These are phyloP conservation scores for Blastocrithidia nonstop DNA, from an alignment of 208 protist species.

Conservation along the genomic window DNA sequence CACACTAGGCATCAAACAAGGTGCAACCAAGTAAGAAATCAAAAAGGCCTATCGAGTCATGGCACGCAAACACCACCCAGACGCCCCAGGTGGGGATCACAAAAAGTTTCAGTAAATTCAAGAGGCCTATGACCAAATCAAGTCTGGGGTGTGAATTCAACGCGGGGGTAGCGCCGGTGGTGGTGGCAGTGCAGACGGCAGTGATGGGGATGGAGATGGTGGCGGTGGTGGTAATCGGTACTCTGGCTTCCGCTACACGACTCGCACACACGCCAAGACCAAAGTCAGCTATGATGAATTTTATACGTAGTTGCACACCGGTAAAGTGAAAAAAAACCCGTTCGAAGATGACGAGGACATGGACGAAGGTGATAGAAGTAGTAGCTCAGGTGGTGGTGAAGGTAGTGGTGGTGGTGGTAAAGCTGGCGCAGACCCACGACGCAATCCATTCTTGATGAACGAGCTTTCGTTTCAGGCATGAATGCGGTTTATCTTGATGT, in stretches of 20 bases:
- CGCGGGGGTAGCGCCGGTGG: slow-evolving; percentile 19
- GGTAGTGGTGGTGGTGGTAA: neutral
- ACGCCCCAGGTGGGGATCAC: slow-evolving; percentile 73
- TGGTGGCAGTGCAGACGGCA: slow-evolving; percentile 9
- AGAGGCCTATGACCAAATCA: slow-evolving; percentile 80
- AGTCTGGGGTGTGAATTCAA: slow-evolving; percentile 74
- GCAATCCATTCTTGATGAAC: slow-evolving; percentile 65
- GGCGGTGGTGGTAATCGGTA: slow-evolving; percentile 46
- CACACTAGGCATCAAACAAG: slow-evolving; percentile 75
- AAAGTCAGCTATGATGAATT: slow-evolving; percentile 83
- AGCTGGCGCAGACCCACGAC: slow-evolving; percentile 30
- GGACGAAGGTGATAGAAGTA: slow-evolving; percentile 7
- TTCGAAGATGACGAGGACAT: slow-evolving; percentile 71
- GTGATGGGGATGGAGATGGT: slow-evolving; percentile 19
- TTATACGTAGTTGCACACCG: slow-evolving; percentile 85
- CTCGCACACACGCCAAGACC: slow-evolving; percentile 50
- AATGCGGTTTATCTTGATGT: slow-evolving; percentile 77
- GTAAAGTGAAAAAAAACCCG: slow-evolving; percentile 53
- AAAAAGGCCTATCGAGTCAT: slow-evolving; percentile 84
- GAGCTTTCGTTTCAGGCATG: slow-evolving; percentile 73
- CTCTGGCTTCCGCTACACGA: slow-evolving; percentile 81
- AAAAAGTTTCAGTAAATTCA: slow-evolving; percentile 84
- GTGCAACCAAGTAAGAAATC: slow-evolving; percentile 65
- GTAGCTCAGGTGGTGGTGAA: too few relatives aligned
- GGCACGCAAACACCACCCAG: slow-evolving; percentile 81